Percentiles rank a stretch among this genome's conserved stretches.
Evolutionary conservation across 768 basidiomycete species (phyloP).

Genomic region (Suillus bovinus): DNA sequence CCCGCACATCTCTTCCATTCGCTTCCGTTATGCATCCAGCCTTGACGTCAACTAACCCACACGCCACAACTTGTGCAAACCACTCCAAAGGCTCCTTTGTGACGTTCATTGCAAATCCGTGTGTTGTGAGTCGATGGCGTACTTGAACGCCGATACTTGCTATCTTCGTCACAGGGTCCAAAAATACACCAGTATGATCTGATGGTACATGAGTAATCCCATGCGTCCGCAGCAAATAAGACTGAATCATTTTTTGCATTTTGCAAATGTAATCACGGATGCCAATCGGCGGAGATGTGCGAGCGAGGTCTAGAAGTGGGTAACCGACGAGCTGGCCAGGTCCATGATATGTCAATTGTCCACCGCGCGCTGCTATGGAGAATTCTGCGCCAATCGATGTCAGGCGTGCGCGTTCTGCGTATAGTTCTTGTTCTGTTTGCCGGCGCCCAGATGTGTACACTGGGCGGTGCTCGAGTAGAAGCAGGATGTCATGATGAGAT

Average conservation of each 20-base stretch:
- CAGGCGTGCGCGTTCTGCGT: conserved; percentile 64
- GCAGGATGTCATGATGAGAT: conserved; percentile 58
- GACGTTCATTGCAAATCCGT: conserved; percentile 94
- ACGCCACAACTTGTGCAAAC: conserved; percentile 90
- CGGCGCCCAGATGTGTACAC: conserved; percentile 95
- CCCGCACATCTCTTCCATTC: conserved; percentile 36
- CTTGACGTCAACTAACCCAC: conserved; percentile 82
- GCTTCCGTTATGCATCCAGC: conserved; percentile 67
- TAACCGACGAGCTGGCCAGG: conserved; percentile 98
- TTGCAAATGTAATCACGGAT: conserved; percentile 84
- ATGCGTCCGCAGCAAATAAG: conserved; percentile 61
- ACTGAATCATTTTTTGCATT: conserved; percentile 71
- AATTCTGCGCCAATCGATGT: conserved; percentile 85
- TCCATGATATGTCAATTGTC: conserved; percentile 95
- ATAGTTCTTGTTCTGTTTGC: conserved; percentile 62
- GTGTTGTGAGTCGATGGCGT: conserved; percentile 89
- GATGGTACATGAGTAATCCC: conserved; percentile 57
- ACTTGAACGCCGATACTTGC: conserved; percentile 97
- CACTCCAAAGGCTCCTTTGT: conserved; percentile 77
- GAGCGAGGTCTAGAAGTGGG: conserved; percentile 87
- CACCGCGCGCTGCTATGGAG: conserved; percentile 78
- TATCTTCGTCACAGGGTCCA: conserved; percentile 78
- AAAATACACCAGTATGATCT: conserved; percentile 90
- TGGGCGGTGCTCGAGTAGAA: conserved; percentile 87
- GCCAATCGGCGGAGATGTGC: conserved; percentile 67